A percentile compares a stretch with the other conserved stretches of the same genome.
phyloP scores from a whole-genome alignment of 805 yeast species.

The Cyberlindnera maritima region DNA sequence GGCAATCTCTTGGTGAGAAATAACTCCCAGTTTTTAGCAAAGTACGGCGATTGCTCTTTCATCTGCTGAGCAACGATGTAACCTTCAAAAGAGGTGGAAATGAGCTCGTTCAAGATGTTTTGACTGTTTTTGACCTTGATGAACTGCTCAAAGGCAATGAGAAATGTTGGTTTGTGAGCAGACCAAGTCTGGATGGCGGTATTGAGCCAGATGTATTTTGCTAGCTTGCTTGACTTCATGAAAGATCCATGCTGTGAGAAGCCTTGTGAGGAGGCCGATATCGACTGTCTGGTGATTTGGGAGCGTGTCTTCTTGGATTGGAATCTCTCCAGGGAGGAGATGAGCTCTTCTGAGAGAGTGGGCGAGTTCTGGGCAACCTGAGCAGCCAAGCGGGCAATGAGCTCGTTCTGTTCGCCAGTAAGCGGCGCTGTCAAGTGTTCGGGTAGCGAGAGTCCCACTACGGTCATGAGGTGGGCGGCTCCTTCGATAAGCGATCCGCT shows the following conservation, averaged over 20 bases:
- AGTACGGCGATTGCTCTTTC: constrained; percentile 31
- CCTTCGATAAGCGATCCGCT: constrained; percentile 7
- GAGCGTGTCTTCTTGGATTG: constrained; percentile 18
- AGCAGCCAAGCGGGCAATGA: constrained; percentile 11
- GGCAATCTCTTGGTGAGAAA: constrained; percentile 49
- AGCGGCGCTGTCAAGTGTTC: constrained; percentile 8
- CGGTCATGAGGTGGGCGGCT: constrained; percentile 12
- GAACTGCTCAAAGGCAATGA: constrained; percentile 32
- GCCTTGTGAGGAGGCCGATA: constrained; percentile 6
- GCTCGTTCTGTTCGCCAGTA: constrained; percentile 9
- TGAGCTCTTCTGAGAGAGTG: constrained; percentile 13
- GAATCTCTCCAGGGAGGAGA: constrained; percentile 9
- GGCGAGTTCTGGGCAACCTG: constrained; percentile 8
- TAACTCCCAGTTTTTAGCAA: constrained; percentile 41
- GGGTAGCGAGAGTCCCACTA: constrained; percentile 14
- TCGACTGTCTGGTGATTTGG: constrained; percentile 6
- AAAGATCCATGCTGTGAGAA: constrained; percentile 19
- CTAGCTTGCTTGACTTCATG: constrained; percentile 23
- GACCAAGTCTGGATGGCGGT: constrained; percentile 36
- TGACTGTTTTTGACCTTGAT: constrained; percentile 30
- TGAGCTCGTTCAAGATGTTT: constrained; percentile 35
- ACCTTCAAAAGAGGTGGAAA: constrained; percentile 44
- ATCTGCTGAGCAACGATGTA: constrained; percentile 35
- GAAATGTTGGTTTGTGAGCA: constrained; percentile 29
- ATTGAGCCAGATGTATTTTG: constrained; percentile 36